Conservation (phyloP, 148 eudicot genomes). For the Selenicereus undatus region DNA sequence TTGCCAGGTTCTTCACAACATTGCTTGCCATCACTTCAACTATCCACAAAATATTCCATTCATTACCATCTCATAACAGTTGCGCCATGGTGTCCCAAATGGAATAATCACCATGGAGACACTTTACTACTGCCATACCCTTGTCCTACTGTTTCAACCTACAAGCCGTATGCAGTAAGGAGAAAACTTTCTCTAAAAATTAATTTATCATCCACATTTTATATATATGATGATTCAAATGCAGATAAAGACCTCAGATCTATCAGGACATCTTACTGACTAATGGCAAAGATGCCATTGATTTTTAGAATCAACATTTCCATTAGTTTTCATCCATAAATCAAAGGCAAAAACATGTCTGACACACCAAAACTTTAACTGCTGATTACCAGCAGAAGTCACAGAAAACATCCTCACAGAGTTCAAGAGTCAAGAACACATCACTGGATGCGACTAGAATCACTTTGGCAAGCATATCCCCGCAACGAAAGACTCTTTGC, state of each 20-base stretch:
- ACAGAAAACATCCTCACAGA: background rate
- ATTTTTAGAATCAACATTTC: background rate
- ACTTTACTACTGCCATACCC: background rate
- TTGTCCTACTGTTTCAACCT: background rate
- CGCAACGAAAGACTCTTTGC: background rate
- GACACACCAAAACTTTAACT: background rate
- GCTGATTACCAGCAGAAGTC: background rate
- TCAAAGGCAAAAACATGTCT: background rate
- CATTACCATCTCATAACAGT: background rate
- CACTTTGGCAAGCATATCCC: background rate
- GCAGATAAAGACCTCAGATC: no score
- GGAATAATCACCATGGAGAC: background rate
- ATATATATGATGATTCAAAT: no score
- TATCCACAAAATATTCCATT: background rate
- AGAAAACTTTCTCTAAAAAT: background rate
- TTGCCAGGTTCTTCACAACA: slow-evolving; percentile 55
- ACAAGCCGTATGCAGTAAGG: background rate
- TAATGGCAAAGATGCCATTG: background rate
- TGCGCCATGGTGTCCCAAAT: background rate
- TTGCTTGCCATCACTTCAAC: slow-evolving; percentile 62
- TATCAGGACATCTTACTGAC: background rate
- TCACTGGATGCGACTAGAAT: background rate
- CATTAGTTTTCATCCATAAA: background rate
- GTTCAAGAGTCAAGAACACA: no score
- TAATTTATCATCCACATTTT: background rate